Evolutionary conservation across 257 asterid species (phyloP), one percentile per base, ranked within the genome.

Genomic region (Solanum clarkiae): DNA sequence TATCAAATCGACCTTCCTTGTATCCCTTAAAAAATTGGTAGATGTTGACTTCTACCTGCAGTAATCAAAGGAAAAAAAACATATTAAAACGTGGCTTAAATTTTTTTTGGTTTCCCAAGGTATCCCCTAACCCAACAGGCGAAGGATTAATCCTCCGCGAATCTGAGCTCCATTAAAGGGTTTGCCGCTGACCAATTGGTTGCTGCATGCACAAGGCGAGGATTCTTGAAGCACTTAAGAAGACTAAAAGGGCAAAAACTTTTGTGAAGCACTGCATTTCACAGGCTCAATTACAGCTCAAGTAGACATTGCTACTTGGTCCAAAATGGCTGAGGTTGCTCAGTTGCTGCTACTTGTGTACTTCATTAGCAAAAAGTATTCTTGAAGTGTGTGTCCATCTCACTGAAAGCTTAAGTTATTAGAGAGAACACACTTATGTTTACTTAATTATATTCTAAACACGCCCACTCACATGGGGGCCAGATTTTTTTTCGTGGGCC

Each of bases 21-120:
- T 93, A 94, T n/a, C 93, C 96, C 7, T 32, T 65, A 87, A 93
- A 96, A 81, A 94, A 96, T 84, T 91, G 51, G 90, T 86, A 92
- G 69, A 91, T 85, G 90, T 91, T 93, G 82, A 96, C 85, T 85
- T 91, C 93, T 32, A 89, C 36, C 36, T 32, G 36, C 4, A 32
- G 36, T 32, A 32, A 32, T 32, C 36, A 32, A 32, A 32, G 36
- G 36, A 32, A 32, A 32, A 32, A 32, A 32, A 32, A 32, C 4
- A 32, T 4, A 32, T 32, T 32, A 32, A 32, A 32, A 32, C 4
- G 1, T 32, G 36, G 36, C 36, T 32, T 32, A 32, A 32, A 32
- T 32, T 32, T 32, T 3, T 32, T 32, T 32, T 29, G 32, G 36
- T 32, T 32, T 32, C 4, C 4, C 36, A 32, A 32, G 36, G 36